Conservation (phyloP, 805 yeast species). For the Cyberlindnera sargentensis region DNA sequence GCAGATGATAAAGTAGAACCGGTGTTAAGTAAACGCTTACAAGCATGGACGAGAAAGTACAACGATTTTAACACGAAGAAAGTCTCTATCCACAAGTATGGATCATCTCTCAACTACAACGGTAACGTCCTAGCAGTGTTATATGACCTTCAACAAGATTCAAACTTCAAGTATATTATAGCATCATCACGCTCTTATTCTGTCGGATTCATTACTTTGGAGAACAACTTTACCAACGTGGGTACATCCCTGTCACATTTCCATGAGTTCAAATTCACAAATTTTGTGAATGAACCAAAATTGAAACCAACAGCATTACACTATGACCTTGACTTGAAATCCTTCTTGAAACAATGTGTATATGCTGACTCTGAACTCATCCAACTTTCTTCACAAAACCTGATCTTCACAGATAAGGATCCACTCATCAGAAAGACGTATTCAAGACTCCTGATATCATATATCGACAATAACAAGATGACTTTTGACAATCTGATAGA, state of each 20-base stretch:
- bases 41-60: slow-evolving; percentile 17
- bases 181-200: slow-evolving; percentile 16
- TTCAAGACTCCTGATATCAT: slow-evolving; percentile 10
- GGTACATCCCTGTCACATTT: slow-evolving; percentile 17
- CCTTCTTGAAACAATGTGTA: slow-evolving; percentile 7
- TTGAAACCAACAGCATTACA: neutral
- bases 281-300: neutral
- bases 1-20: slow-evolving; percentile 13
- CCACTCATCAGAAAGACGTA: slow-evolving; percentile 9
- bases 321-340: slow-evolving; percentile 4
- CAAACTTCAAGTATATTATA: slow-evolving; percentile 18
- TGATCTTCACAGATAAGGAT: slow-evolving; percentile 15
- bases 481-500: slow-evolving; percentile 11
- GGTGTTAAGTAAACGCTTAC: slow-evolving; percentile 7
- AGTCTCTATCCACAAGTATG: slow-evolving; percentile 11
- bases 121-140: slow-evolving; percentile 15
- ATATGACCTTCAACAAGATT: slow-evolving; percentile 15
- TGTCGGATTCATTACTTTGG: slow-evolving; percentile 14
- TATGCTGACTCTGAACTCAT: slow-evolving; percentile 3
- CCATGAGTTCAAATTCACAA: slow-evolving; percentile 17
- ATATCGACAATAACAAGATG: slow-evolving; percentile 6
- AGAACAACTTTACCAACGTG: slow-evolving; percentile 1
- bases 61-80: slow-evolving; percentile 21
- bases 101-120: slow-evolving; percentile 12
- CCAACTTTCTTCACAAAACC: slow-evolving; percentile 8